Evolutionary conservation across 352 stramenopile genomes (phyloP).

Genomic region (Globisporangium takayamanum): DNA sequence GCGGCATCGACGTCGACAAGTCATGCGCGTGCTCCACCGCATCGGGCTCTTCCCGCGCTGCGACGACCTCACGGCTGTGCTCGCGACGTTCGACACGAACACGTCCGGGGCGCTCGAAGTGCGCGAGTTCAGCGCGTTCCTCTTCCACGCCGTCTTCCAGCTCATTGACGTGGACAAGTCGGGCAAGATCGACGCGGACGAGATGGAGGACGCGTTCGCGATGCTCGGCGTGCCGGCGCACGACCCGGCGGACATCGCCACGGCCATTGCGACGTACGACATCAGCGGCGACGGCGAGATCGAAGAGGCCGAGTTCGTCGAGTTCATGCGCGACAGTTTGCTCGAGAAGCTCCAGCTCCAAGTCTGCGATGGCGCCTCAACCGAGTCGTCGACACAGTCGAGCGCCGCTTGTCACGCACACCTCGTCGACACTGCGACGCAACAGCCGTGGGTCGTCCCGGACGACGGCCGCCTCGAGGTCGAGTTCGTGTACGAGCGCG

Average conservation of each 20-base stretch:
- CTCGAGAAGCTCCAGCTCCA: slow-evolving; percentile 55
- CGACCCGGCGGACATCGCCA: slow-evolving; percentile 51
- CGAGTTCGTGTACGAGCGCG: slow-evolving; percentile 75
- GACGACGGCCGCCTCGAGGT: slow-evolving; percentile 57
- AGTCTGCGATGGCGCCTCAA: slow-evolving; percentile 8
- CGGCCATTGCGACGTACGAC: slow-evolving; percentile 65
- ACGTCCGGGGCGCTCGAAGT: slow-evolving; percentile 36
- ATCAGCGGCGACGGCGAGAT: slow-evolving; percentile 74
- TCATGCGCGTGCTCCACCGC: slow-evolving; percentile 57
- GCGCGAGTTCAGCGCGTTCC: slow-evolving; percentile 58
- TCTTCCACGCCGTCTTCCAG: slow-evolving; percentile 72
- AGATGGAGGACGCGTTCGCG: slow-evolving; percentile 67
- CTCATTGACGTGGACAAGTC: slow-evolving; percentile 68
- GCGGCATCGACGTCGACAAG: slow-evolving; percentile 40
- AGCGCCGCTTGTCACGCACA: slow-evolving; percentile 13
- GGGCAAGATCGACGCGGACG: slow-evolving; percentile 69
- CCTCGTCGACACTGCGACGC: slow-evolving; percentile 46
- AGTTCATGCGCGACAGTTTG: slow-evolving; percentile 68
- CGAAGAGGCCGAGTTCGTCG: slow-evolving; percentile 76
- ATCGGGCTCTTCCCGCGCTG: slow-evolving; percentile 53
- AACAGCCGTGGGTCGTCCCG: slow-evolving; percentile 59
- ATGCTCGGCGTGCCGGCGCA: slow-evolving; percentile 59
- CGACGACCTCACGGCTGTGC: slow-evolving; percentile 37
- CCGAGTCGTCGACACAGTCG: neutral
- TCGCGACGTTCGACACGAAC: slow-evolving; percentile 53